Percentiles rank a stretch among this genome's conserved stretches.
Evolutionary conservation across 306 rosid genomes (phyloP).

Genomic region (Sechiopsis laciniata): DNA sequence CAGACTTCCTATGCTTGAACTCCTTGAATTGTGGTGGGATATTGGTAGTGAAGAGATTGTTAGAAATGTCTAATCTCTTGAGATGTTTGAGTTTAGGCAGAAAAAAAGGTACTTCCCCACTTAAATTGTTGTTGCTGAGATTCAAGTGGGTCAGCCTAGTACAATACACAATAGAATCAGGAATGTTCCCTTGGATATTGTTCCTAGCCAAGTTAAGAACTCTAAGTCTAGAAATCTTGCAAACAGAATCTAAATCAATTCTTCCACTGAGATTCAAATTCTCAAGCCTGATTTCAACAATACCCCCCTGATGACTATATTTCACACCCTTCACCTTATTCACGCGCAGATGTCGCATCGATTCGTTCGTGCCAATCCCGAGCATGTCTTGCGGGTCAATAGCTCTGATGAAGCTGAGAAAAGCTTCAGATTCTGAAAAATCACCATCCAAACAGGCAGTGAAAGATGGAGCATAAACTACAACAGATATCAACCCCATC

Average conservation of each 20-base stretch:
- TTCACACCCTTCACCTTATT: conserved; percentile 29
- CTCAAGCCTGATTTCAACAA: conserved; percentile 37
- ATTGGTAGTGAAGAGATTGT: conserved; percentile 39
- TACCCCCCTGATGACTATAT: conserved; percentile 25
- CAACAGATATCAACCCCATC: conserved; percentile 23
- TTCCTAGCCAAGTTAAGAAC: conserved; percentile 38
- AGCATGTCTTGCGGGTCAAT: conserved; percentile 32
- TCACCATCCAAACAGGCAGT: conserved; percentile 14
- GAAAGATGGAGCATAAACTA: conserved; percentile 16
- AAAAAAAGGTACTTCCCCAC: conserved; percentile 49
- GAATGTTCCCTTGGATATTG: conserved; percentile 30
- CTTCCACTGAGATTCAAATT: conserved; percentile 31
- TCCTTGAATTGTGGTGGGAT: conserved; percentile 24
- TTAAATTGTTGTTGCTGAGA: conserved; percentile 44
- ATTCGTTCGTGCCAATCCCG: conserved; percentile 9
- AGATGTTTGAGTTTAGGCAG: conserved; percentile 40
- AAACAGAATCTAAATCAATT: conserved; percentile 35
- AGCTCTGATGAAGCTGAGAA: conserved; percentile 30
- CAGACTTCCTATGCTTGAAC: conserved; percentile 20
- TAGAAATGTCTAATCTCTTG: conserved; percentile 46
- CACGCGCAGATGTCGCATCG: conserved; percentile 19
- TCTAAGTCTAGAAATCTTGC: conserved; percentile 32
- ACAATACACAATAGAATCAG: conserved; percentile 39
- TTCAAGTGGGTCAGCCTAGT: conserved; percentile 43
- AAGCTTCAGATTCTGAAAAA: conserved; percentile 28